Conservation (phyloP, 2,329 filamentous ascomycete genomes). For the Fusarium nurragi region DNA sequence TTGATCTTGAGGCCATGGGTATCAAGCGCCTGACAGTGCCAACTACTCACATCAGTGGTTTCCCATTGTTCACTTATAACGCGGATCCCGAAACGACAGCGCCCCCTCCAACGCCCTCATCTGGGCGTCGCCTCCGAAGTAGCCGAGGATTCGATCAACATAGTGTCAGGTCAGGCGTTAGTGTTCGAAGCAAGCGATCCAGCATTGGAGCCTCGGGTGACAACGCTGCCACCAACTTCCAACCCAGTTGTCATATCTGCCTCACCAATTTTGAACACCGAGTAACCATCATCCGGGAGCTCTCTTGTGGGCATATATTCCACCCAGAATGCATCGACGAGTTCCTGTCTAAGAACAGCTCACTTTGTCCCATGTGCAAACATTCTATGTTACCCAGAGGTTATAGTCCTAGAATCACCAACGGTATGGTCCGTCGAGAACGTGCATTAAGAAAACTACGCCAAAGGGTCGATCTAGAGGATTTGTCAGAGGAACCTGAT, state of each 20-base stretch:
- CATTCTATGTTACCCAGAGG: conserved; percentile 77
- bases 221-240: conserved; percentile 67
- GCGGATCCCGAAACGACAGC: conserved; percentile 58
- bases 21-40: conserved; percentile 86
- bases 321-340: conserved; percentile 91
- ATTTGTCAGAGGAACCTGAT: conserved; percentile 48
- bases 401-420: conserved; percentile 77
- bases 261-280: conserved; percentile 79
- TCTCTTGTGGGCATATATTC: conserved; percentile 92
- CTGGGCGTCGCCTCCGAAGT: conserved; percentile 46
- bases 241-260: conserved; percentile 91
- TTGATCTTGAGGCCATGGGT: conserved; percentile 86
- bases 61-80: conserved; percentile 83
- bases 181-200: conserved; percentile 52
- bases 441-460: conserved; percentile 71
- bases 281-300: conserved; percentile 78
- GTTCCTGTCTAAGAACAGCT: conserved; percentile 81
- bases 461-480: conserved; percentile 59
- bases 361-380: conserved; percentile 92
- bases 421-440: conserved; percentile 86
- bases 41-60: conserved; percentile 71
- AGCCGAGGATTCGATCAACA: conserved; percentile 46
- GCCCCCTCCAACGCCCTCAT: conserved; percentile 51
- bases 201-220: conserved; percentile 49
- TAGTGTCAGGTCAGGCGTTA: conserved; percentile 44